Evolutionary conservation across 257 asterid species (phyloP).

Genomic region (Leptodermis oblonga): DNA sequence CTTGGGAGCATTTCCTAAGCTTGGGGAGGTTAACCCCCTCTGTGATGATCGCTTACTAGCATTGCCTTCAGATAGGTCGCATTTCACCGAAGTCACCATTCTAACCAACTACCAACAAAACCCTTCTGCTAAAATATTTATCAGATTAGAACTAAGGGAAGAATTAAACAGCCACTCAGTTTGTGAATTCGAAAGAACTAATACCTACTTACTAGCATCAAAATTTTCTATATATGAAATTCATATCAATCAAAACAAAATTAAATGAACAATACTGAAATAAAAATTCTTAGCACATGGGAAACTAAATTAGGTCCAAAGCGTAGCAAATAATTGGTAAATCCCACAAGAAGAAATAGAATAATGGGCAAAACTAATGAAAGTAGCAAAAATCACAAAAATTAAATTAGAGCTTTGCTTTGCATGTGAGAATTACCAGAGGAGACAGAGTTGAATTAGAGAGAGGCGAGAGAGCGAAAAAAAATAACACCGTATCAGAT

Average conservation of each 20-base stretch:
- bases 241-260: not conserved
- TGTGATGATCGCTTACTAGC: constrained; percentile 45
- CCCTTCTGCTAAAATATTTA: not conserved
- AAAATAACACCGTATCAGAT: not conserved
- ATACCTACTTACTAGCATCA: not conserved
- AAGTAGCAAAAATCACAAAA: not conserved
- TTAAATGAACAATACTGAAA: constrained; percentile 14
- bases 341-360: no score
- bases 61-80: constrained; percentile 39
- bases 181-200: not conserved
- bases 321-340: not conserved
- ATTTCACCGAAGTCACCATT: constrained; percentile 51
- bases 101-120: constrained; percentile 9
- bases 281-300: not conserved
- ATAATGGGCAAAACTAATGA: not conserved
- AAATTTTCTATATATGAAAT: no score
- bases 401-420: not conserved
- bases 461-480: no score
- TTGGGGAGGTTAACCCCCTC: constrained; percentile 31
- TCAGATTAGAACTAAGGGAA: not conserved
- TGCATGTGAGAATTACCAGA: constrained; percentile 1
- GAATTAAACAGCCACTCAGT: not conserved
- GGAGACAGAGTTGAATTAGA: not conserved
- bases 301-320: not conserved
- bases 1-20: constrained; percentile 27